Percentiles rank a stretch among this genome's conserved stretches.
Conservation (phyloP, 106 monocot genomes). For the Dioscorea zingiberensis region DNA sequence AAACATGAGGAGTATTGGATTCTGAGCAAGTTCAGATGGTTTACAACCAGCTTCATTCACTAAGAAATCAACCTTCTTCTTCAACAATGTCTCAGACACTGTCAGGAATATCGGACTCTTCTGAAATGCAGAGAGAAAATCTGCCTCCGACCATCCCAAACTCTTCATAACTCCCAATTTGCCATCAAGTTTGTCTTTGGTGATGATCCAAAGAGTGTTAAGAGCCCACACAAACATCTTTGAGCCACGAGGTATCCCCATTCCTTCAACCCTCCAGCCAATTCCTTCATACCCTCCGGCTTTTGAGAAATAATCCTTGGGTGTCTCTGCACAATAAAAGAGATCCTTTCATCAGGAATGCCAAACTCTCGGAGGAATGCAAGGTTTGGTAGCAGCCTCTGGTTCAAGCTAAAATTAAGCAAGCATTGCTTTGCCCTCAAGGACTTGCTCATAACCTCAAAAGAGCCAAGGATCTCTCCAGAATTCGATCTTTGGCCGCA, state of each 20-base stretch:
- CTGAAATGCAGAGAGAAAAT: constrained; percentile 3
- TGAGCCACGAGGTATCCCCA: constrained; percentile 1
- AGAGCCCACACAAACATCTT: constrained; percentile 5
- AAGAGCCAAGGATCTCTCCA: not conserved
- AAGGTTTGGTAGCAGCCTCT: constrained; percentile 3
- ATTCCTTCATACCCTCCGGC: not conserved
- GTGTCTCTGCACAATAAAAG: no score
- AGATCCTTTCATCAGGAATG: no score
- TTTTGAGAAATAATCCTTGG: not conserved
- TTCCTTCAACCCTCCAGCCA: not conserved
- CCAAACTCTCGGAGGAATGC: not conserved
- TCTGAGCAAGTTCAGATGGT: not conserved
- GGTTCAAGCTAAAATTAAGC: not conserved
- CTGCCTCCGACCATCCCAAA: constrained; percentile 17
- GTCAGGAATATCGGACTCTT: not conserved
- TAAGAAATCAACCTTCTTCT: constrained; percentile 15
- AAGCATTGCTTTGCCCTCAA: not conserved
- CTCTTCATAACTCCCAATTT: constrained; percentile 7
- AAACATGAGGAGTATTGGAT: constrained; percentile 10
- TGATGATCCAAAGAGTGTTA: not conserved
- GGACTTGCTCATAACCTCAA: not conserved
- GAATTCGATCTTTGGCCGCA: constrained; percentile 3
- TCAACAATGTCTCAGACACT: not conserved
- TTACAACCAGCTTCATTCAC: constrained; percentile 8
- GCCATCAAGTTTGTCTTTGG: not conserved